Percentiles rank a stretch among this genome's conserved stretches.
Evolutionary conservation across 768 basidiomycete species (phyloP).

Genomic region (Podaxis pistillaris): DNA sequence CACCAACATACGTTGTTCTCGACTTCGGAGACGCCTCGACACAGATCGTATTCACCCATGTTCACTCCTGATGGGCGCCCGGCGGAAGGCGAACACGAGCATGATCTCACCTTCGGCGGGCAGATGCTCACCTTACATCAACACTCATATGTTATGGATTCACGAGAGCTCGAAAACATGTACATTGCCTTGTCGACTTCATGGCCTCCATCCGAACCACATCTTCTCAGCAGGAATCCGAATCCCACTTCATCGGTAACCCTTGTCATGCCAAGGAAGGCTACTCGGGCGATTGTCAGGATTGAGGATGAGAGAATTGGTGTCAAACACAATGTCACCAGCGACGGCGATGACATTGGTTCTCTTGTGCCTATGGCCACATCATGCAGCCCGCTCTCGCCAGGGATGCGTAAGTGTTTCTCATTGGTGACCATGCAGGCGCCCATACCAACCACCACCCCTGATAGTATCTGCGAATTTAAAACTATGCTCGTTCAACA

Average conservation of each 20-base stretch:
- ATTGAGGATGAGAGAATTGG: slow-evolving; percentile 49
- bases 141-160: slow-evolving; percentile 97
- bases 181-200: slow-evolving; percentile 91
- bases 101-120: slow-evolving; percentile 75
- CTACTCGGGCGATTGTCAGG: slow-evolving; percentile 57
- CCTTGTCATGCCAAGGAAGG: slow-evolving; percentile 73
- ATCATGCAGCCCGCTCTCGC: slow-evolving; percentile 88
- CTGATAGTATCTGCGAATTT: slow-evolving; percentile 82
- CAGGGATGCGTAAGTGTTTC: slow-evolving; percentile 78
- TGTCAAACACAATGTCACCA: slow-evolving; percentile 63
- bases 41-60: slow-evolving; percentile 90
- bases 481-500: slow-evolving; percentile 97
- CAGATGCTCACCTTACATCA: slow-evolving; percentile 80
- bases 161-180: slow-evolving; percentile 80
- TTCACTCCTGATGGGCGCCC: slow-evolving; percentile 41
- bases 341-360: slow-evolving; percentile 82
- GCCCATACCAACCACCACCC: no score
- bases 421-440: not conserved
- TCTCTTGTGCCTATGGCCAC: slow-evolving; percentile 81
- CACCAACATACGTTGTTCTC: slow-evolving; percentile 77
- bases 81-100: slow-evolving; percentile 89
- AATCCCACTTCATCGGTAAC: slow-evolving; percentile 48
- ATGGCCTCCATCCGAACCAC: slow-evolving; percentile 49
- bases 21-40: slow-evolving; percentile 97
- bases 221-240: slow-evolving; percentile 13